phyloP scores from a whole-genome alignment of 805 yeast species.

The Danielozyma ontarioensis region DNA sequence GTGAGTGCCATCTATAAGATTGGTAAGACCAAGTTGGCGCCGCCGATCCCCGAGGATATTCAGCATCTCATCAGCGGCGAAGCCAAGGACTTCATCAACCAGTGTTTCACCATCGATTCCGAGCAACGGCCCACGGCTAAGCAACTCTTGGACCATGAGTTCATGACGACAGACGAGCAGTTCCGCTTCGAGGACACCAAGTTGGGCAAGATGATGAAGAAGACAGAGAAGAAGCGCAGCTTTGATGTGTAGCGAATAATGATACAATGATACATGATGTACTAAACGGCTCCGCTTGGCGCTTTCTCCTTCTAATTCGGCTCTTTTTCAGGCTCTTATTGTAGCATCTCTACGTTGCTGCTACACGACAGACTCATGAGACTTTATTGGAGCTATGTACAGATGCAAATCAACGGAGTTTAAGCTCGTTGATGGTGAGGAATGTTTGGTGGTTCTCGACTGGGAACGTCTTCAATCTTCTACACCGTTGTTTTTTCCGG shows the following conservation, averaged over 20 bases:
- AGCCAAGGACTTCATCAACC: constrained; percentile 68
- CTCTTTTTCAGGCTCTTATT: too few species aligned
- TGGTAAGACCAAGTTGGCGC: constrained; percentile 84
- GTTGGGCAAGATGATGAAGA: constrained; percentile 48
- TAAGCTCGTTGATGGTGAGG: constrained; percentile 68
- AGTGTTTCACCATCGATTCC: constrained; percentile 74
- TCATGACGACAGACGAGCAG: constrained; percentile 34
- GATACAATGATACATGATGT: too few species aligned
- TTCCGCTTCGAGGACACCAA: constrained; percentile 53
- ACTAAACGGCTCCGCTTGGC: too few species aligned
- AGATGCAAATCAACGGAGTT: constrained; percentile 25
- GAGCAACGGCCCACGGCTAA: constrained; percentile 85
- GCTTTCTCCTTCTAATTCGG: too few species aligned
- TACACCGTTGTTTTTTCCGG: constrained; percentile 66
- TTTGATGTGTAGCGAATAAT: too few species aligned
- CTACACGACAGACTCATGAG: too few species aligned
- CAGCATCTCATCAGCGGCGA: constrained; percentile 52
- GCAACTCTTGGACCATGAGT: constrained; percentile 50
- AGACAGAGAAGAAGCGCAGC: constrained; percentile 7
- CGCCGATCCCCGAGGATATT: constrained; percentile 94
- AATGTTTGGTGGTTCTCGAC: constrained; percentile 76
- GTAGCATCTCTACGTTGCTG: too few species aligned
- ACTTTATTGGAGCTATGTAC: too few species aligned
- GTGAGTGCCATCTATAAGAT: constrained; percentile 88
- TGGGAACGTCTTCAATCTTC: constrained; percentile 70